Base-by-base conservation (phyloP, 2,329 filamentous ascomycete species). In the Monosporascus sp. region DNA sequence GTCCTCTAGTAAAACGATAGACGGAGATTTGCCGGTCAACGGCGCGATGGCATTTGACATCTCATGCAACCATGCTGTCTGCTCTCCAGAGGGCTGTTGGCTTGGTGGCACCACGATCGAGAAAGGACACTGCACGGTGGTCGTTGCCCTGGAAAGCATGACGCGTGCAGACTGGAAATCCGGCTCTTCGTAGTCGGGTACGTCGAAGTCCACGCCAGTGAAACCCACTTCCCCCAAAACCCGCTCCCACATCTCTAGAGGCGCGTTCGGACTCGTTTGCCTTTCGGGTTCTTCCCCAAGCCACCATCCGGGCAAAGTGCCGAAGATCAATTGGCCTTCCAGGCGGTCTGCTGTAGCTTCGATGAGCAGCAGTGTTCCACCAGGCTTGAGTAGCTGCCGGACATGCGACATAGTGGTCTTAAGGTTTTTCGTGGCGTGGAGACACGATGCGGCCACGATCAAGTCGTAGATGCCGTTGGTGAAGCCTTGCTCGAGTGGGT, bases 361-460 rank as follows among this genome's bases (percentile, higher is more conserved):
- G 6, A 55, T 37, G 2, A 59, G 36, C 2, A 57, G 2, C 22
- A 61, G 26, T 37, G 57, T 56, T 4, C 59, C 59, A 2, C 60
- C 60, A 2, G 59, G 58, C 44, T 61, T 62, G 31, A 66, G 56
- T 9, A 66, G 56, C 45, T 47, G 45, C 17, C 58, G 56, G 5
- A 55, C 52, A 41, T 66, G 56, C 11, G 49, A 43, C 45, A 65
- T 31, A 14, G 63, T 59, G 1, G 22, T 38, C 17, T 60, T 47
- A 5, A 64, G 55, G 24, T 57, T 53, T n/a, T 55, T 53, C 4
- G 59, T 61, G 2, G 62, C 61, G 44, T 64, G 58, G 14, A 63
- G 53, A 8, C 51, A 51, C 7, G 52, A 50, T 0, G 55, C 56
- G 4, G 55, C 57, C 7, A 59, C 41, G 16, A 59, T 49, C 1